These are phyloP conservation scores for Alternaria ethzedia DNA, from an alignment of 2,329 filamentous ascomycete species.

Conservation along the genomic window DNA sequence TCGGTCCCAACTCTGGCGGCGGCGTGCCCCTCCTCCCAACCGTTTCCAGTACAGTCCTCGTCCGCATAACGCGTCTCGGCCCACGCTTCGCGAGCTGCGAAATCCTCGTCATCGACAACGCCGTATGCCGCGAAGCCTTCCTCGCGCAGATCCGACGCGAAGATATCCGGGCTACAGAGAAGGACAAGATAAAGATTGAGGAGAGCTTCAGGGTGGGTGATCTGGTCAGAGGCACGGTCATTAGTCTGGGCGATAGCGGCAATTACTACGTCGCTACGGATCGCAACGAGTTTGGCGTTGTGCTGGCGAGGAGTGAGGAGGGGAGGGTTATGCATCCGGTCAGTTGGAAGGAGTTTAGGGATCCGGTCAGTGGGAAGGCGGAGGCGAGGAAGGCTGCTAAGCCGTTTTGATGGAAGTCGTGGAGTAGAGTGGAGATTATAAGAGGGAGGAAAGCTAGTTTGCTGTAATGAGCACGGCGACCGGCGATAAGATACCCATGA, in stretches of 20 bases:
- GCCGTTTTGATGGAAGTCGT: constrained; percentile 62
- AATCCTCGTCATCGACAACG: constrained; percentile 76
- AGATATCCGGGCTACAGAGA: constrained; percentile 93
- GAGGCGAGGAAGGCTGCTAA: constrained; percentile 94
- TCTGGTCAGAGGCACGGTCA: constrained; percentile 85
- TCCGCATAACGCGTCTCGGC: constrained; percentile 83
- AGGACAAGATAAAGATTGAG: constrained; percentile 89
- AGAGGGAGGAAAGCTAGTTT: background rate
- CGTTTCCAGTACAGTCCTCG: constrained; percentile 80
- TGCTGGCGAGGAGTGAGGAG: constrained; percentile 87
- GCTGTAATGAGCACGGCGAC: background rate
- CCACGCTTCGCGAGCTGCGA: constrained; percentile 84
- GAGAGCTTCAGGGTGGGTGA: constrained; percentile 93
- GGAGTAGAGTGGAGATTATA: background rate
- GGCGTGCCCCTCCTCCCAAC: constrained; percentile 79
- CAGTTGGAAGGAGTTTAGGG: constrained; percentile 93
- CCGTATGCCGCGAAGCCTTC: constrained; percentile 78
- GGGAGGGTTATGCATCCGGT: constrained; percentile 92
- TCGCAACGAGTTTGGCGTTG: constrained; percentile 88
- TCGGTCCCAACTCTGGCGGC: constrained; percentile 30
- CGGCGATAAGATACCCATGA: background rate
- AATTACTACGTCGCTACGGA: constrained; percentile 96
- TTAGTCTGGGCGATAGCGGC: constrained; percentile 89
- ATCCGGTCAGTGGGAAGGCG: constrained; percentile 75
- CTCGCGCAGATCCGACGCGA: constrained; percentile 85